Evolutionary conservation across 306 rosid species (phyloP).

Genomic region (Hippophae gyantsensis): DNA sequence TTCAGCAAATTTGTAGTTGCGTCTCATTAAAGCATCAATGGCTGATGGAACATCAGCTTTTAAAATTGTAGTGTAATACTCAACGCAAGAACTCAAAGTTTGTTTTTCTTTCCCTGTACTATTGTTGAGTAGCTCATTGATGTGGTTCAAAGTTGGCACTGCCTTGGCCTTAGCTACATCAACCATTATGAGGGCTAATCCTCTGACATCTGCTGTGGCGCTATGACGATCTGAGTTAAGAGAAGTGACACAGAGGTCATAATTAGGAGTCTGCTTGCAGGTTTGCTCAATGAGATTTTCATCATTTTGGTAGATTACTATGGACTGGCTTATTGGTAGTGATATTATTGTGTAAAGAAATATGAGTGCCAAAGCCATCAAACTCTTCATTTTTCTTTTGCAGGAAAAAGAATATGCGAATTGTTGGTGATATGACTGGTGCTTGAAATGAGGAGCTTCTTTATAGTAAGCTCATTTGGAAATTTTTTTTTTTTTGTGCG

Average conservation of each 20-base stretch:
- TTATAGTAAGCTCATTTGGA: not conserved
- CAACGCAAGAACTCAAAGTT: slow-evolving; percentile 18
- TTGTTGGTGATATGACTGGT: not conserved
- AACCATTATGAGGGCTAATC: slow-evolving; percentile 28
- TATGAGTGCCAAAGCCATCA: not conserved
- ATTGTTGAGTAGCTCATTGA: slow-evolving; percentile 34
- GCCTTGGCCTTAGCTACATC: slow-evolving; percentile 13
- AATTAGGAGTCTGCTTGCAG: slow-evolving; percentile 37
- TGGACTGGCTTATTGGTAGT: not conserved
- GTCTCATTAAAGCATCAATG: slow-evolving; percentile 24
- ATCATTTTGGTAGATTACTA: not conserved
- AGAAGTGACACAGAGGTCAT: slow-evolving; percentile 21
- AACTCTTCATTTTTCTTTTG: not conserved
- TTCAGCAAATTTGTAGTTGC: slow-evolving; percentile 37
- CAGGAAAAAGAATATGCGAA: not conserved
- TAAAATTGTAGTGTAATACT: slow-evolving; percentile 14
- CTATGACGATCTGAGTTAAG: slow-evolving; percentile 31
- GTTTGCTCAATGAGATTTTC: slow-evolving; percentile 23
- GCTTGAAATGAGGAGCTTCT: not conserved
- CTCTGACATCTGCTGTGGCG: slow-evolving; percentile 15
- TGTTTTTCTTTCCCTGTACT: slow-evolving; percentile 6
- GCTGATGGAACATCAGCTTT: slow-evolving; percentile 32
- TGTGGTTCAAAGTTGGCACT: slow-evolving; percentile 13
- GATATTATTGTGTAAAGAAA: not conserved
- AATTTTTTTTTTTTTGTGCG: too few species aligned